These are phyloP conservation scores for Tulasnella calospora DNA, from an alignment of 768 basidiomycete species.

Conservation along the genomic window DNA sequence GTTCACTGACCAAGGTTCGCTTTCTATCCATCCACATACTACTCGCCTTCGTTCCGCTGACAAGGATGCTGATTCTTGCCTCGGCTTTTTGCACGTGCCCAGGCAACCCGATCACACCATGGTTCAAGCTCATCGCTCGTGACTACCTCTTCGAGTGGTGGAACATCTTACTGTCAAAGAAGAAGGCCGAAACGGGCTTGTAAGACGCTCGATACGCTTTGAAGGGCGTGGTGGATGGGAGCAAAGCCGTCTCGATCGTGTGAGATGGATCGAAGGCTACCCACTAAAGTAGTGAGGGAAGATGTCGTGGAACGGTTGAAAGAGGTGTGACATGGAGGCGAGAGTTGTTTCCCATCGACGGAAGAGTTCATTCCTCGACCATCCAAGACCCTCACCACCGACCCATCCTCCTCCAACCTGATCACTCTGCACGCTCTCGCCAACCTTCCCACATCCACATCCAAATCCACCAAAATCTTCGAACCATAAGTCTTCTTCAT, in stretches of 20 bases:
- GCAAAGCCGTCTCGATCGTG: slow-evolving; percentile 64
- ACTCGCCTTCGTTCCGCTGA: not conserved
- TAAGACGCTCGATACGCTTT: slow-evolving; percentile 57
- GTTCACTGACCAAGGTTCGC: slow-evolving; percentile 74
- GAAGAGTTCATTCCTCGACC: slow-evolving; percentile 68
- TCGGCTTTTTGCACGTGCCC: not conserved
- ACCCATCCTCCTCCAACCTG: slow-evolving; percentile 43
- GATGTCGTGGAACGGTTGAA: too few relatives aligned
- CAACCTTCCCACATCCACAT: slow-evolving; percentile 45
- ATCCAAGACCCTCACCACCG: slow-evolving; percentile 48
- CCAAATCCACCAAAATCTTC: slow-evolving; percentile 65
- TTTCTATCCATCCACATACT: not conserved
- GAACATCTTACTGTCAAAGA: slow-evolving; percentile 76
- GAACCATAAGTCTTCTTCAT: slow-evolving; percentile 85
- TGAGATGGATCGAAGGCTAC: not conserved
- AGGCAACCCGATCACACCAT: slow-evolving; percentile 93
- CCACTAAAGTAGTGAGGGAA: too few relatives aligned
- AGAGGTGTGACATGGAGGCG: too few relatives aligned
- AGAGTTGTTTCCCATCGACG: slow-evolving; percentile 31
- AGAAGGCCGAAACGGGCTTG: slow-evolving; percentile 47
- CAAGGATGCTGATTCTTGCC: not conserved
- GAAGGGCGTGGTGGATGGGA: slow-evolving; percentile 61
- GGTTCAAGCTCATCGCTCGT: slow-evolving; percentile 97
- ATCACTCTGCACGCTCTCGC: slow-evolving; percentile 63
- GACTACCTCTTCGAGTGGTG: slow-evolving; percentile 99